Percentiles rank a stretch among this genome's conserved stretches.
phyloP scores from a whole-genome alignment of 1,139 yeast species.

The Magnusiomyces tetraspermus region DNA sequence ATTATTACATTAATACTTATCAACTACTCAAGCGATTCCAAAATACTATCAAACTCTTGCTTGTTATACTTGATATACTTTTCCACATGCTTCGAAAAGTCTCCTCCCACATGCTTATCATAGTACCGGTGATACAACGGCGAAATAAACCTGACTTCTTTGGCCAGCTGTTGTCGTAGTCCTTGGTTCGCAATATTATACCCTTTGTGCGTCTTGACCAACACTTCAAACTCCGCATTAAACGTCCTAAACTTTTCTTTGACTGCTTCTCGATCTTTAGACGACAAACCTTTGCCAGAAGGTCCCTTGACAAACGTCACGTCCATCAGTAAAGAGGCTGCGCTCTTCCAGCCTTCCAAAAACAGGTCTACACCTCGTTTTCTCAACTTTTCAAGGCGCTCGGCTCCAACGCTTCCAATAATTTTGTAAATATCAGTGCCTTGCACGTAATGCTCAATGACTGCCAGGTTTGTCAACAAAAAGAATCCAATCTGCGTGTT shows the following conservation, averaged over 20 bases:
- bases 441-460: slow-evolving; percentile 65
- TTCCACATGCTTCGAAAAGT: slow-evolving; percentile 58
- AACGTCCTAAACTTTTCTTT: slow-evolving; percentile 79
- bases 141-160: slow-evolving; percentile 62
- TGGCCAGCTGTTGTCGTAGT: slow-evolving; percentile 50
- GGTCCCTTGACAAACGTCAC: slow-evolving; percentile 25
- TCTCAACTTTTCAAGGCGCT: slow-evolving; percentile 57
- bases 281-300: slow-evolving; percentile 20
- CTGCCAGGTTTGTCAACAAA: slow-evolving; percentile 58
- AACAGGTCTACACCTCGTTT: slow-evolving; percentile 70
- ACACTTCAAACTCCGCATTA: slow-evolving; percentile 73
- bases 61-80: slow-evolving; percentile 71
- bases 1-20: too few species aligned
- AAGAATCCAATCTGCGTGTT: slow-evolving; percentile 50
- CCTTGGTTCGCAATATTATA: slow-evolving; percentile 59
- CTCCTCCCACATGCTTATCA: slow-evolving; percentile 62
- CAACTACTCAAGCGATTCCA: slow-evolving; percentile 30
- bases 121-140: slow-evolving; percentile 81
- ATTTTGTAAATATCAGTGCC: slow-evolving; percentile 48
- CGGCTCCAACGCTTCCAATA: slow-evolving; percentile 56
- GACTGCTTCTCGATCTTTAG: slow-evolving; percentile 70
- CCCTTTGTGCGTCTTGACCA: slow-evolving; percentile 53
- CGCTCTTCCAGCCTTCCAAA: slow-evolving; percentile 73
- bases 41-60: slow-evolving; percentile 44
- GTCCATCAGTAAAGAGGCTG: slow-evolving; percentile 63